A percentile compares a stretch with the other conserved stretches of the same genome.
phyloP scores from a whole-genome alignment of 768 basidiomycete genomes.

The Serpula lacrymans region DNA sequence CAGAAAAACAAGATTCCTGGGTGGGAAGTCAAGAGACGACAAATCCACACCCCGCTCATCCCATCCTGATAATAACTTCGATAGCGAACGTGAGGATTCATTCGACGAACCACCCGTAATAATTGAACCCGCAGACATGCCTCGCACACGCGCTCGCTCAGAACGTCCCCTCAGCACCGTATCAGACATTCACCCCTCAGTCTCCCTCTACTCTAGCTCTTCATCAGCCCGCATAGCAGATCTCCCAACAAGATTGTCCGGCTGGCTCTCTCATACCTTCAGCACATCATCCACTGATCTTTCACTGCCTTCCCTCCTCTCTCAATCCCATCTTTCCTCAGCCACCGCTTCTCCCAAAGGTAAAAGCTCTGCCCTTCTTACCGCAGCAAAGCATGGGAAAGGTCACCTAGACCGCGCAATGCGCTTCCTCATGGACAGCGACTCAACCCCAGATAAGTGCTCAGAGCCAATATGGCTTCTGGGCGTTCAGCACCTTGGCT shows the following conservation, averaged over 20 bases:
- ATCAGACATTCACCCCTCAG: conserved; percentile 39
- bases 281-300: conserved; percentile 70
- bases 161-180: conserved; percentile 51
- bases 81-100: conserved; percentile 30
- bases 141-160: conserved; percentile 52
- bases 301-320: conserved; percentile 57
- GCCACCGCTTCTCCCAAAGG: conserved; percentile 36
- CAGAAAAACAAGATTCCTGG: conserved; percentile 34
- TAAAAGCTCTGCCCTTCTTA: conserved; percentile 52
- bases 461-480: conserved; percentile 86
- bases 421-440: conserved; percentile 87
- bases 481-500: conserved; percentile 78
- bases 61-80: too few relatives aligned
- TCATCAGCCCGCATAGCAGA: conserved; percentile 56
- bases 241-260: conserved; percentile 71
- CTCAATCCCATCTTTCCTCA: conserved; percentile 36
- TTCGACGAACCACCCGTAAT: conserved; percentile 61
- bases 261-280: conserved; percentile 82
- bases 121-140: conserved; percentile 55
- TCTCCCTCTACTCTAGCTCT: conserved; percentile 45
- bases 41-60: conserved; percentile 7
- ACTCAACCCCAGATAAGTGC: conserved; percentile 81
- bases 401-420: conserved; percentile 80
- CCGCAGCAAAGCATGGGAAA: conserved; percentile 70
- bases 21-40: conserved; percentile 19